phyloP scores from a whole-genome alignment of 441 rosid species.

The Mallotus repandus region DNA sequence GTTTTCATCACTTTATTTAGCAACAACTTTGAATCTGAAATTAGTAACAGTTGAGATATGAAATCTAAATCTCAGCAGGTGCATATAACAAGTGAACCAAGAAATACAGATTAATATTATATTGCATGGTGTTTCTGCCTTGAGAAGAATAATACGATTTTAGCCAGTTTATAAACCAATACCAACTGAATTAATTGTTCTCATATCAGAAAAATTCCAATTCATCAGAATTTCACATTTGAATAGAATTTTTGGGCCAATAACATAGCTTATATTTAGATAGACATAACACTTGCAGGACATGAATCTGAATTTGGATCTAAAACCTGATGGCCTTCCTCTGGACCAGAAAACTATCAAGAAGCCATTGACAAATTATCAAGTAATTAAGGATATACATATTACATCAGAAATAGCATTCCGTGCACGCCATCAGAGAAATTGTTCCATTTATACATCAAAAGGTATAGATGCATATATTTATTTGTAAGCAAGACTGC shows the following conservation, averaged over 20 bases:
- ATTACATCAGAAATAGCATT: background rate
- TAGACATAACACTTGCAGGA: background rate
- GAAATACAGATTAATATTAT: background rate
- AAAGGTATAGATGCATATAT: background rate
- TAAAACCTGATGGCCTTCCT: background rate
- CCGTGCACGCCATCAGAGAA: background rate
- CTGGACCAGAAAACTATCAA: background rate
- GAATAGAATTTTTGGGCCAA: background rate
- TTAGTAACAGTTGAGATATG: no score
- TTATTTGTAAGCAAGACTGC: background rate
- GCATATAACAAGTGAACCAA: no score
- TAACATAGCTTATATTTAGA: background rate
- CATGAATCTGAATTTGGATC: background rate
- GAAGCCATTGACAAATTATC: background rate
- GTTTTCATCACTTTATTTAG: background rate
- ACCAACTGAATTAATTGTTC: background rate
- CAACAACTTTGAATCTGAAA: background rate
- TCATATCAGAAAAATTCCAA: no score
- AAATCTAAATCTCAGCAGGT: no score
- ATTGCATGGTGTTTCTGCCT: background rate
- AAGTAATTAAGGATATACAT: background rate
- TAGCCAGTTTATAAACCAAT: background rate
- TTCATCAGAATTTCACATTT: no score
- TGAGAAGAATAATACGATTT: background rate
- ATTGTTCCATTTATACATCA: background rate